These are phyloP conservation scores for Excoecaria agallocha DNA, from an alignment of 345 rosid genomes.

Conservation along the genomic window DNA sequence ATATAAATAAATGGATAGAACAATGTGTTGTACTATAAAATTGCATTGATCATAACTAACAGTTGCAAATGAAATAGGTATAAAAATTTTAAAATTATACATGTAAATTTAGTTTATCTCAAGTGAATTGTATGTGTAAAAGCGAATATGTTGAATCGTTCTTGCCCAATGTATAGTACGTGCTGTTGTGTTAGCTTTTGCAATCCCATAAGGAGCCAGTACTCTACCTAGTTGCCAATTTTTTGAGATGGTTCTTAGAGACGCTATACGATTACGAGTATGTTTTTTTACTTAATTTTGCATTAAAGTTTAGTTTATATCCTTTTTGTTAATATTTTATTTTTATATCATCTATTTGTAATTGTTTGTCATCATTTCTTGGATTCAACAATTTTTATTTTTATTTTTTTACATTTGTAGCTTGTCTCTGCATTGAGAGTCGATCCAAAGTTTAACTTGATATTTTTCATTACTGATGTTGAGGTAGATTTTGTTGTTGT, in stretches of 20 bases:
- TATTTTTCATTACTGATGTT: constrained; percentile 67
- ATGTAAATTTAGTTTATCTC: no score
- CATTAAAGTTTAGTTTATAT: not conserved
- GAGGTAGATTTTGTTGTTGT: constrained; percentile 55
- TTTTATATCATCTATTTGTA: not conserved
- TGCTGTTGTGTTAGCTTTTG: constrained; percentile 58
- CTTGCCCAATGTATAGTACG: constrained; percentile 68
- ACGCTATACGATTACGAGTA: constrained; percentile 80
- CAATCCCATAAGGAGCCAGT: constrained; percentile 34
- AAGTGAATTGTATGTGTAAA: not conserved
- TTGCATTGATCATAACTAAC: not conserved
- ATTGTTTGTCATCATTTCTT: not conserved
- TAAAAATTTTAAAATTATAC: not conserved
- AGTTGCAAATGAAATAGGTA: not conserved
- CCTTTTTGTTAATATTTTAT: not conserved
- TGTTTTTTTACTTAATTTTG: constrained; percentile 19
- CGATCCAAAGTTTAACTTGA: constrained; percentile 72
- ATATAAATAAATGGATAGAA: not conserved
- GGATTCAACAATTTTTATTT: not conserved
- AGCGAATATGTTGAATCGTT: constrained; percentile 27
- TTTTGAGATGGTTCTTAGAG: constrained; percentile 50
- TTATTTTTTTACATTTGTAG: constrained; percentile 51
- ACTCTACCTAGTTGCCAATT: constrained; percentile 43
- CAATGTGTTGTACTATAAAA: not conserved
- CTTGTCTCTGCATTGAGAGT: constrained; percentile 78